These are phyloP conservation scores for Lachnellula suecica DNA, from an alignment of 2,329 filamentous ascomycete genomes.

Conservation along the genomic window DNA sequence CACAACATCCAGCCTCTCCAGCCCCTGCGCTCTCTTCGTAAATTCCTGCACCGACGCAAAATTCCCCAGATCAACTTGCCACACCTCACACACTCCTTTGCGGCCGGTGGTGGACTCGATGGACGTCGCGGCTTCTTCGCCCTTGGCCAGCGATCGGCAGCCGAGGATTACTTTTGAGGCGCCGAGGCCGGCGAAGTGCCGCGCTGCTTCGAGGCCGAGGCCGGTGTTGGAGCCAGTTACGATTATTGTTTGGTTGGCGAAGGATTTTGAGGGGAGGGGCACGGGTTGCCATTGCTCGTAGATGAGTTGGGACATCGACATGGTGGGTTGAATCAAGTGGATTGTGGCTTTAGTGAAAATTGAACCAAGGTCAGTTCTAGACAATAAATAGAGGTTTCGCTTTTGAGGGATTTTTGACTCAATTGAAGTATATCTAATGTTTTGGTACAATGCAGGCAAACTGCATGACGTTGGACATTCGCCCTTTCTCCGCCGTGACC, in stretches of 20 bases:
- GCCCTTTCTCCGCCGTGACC: too few species aligned
- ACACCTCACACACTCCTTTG: conserved; percentile 1
- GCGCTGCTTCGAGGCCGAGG: conserved; percentile 39
- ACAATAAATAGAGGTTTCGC: too few species aligned
- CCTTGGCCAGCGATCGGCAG: conserved; percentile 36
- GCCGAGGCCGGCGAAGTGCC: conserved; percentile 36
- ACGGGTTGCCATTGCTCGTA: too few species aligned
- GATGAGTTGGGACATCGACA: too few species aligned
- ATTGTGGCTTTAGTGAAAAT: too few species aligned
- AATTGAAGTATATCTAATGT: too few species aligned
- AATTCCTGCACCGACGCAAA: conserved; percentile 6
- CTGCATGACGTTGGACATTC: too few species aligned
- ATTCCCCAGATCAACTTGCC: conserved; percentile 10
- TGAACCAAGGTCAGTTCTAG: too few species aligned
- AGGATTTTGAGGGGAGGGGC: not conserved
- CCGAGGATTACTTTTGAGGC: conserved; percentile 38
- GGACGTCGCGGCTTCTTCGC: conserved; percentile 29
- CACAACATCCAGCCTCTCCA: conserved; percentile 42
- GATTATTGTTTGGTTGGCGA: conserved; percentile 35
- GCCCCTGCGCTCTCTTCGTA: conserved; percentile 21
- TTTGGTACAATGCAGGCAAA: too few species aligned
- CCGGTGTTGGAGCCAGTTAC: too few species aligned
- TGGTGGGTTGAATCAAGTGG: too few species aligned
- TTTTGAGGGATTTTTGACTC: too few species aligned
- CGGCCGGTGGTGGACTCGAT: conserved; percentile 19